Conservation (phyloP, 768 basidiomycete genomes). For the Tulasnella calospora region DNA sequence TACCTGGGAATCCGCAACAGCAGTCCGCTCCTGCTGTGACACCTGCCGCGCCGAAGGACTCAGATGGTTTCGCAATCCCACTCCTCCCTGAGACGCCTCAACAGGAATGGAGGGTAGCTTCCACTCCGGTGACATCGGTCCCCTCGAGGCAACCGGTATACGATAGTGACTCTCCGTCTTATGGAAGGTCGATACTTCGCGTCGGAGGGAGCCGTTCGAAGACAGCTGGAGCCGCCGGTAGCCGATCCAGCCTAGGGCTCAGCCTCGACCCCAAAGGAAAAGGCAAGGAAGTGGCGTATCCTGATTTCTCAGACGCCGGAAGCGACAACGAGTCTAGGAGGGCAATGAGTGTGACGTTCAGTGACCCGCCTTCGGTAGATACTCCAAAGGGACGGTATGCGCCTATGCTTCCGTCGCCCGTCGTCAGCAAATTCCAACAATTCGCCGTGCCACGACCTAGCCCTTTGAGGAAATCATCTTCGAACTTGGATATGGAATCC, state of each 20-base stretch:
- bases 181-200: neutral
- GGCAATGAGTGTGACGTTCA: constrained; percentile 14
- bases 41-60: neutral
- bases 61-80: neutral
- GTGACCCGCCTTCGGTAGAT: neutral
- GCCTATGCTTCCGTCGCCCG: neutral
- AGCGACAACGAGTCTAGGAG: neutral
- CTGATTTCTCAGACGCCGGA: neutral
- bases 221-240: neutral
- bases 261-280: constrained; percentile 5
- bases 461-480: neutral
- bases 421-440: neutral
- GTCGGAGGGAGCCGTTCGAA: neutral
- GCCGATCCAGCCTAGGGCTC: neutral
- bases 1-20: neutral
- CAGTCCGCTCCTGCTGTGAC: neutral
- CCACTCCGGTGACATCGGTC: neutral
- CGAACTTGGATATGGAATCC: neutral
- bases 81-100: neutral
- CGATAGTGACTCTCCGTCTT: neutral
- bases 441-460: neutral
- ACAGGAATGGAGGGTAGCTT: neutral
- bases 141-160: neutral
- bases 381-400: constrained; percentile 1
- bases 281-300: neutral